These are phyloP conservation scores for Pleurotus citrinopileatus DNA, from an alignment of 768 basidiomycete species.

Conservation along the genomic window DNA sequence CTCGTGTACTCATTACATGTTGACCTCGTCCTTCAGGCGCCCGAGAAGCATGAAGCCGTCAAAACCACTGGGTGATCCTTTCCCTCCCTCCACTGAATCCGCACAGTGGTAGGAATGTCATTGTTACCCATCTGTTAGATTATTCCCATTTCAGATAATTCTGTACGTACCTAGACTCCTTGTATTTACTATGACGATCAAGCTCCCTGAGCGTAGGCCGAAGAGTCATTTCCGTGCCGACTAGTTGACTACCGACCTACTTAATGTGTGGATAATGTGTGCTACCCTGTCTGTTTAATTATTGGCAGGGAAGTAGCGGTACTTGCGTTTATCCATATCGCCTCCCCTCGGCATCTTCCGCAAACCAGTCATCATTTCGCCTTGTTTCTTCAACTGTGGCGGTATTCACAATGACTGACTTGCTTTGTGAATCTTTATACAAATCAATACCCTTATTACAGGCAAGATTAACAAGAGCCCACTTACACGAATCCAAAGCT, in stretches of 20 bases:
- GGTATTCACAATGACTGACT: slow-evolving; percentile 76
- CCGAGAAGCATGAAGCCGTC: slow-evolving; percentile 49
- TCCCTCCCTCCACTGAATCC: slow-evolving; percentile 13
- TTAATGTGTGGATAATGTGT: no score
- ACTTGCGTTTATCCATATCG: slow-evolving; percentile 57
- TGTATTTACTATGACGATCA: background rate
- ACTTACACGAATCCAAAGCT: slow-evolving; percentile 75
- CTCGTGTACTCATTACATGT: background rate
- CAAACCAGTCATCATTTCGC: slow-evolving; percentile 75
- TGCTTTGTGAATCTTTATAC: slow-evolving; percentile 74
- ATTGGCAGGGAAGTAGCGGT: background rate
- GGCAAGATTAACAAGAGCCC: background rate
- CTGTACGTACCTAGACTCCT: slow-evolving; percentile 1
- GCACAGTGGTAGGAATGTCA: background rate
- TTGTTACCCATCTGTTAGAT: background rate
- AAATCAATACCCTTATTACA: background rate
- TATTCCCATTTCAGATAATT: background rate
- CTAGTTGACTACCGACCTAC: background rate
- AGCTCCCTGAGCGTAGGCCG: background rate
- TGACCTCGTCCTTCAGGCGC: slow-evolving; percentile 28
- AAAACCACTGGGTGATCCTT: slow-evolving; percentile 45
- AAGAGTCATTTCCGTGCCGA: background rate
- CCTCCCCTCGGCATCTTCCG: slow-evolving; percentile 45
- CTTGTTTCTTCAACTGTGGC: slow-evolving; percentile 58
- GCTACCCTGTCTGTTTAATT: background rate